Percentiles rank a stretch among this genome's conserved stretches.
These are phyloP conservation scores for barrel medic (Medicago truncatula) DNA, from an alignment of 306 rosid genomes.

Conservation along the genomic window MtrunA17r5.0-ANR NC_053046.1:43911501-43912000, in stretches of 20 bases:
- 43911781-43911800: conserved; percentile 74
- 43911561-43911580: conserved; percentile 87
- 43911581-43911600: conserved; percentile 95
- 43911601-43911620: conserved; percentile 96
- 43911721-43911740: conserved; percentile 61
- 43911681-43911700: conserved; percentile 90
- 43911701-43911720: conserved; percentile 48
- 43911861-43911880: conserved; percentile 48
- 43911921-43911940: conserved; percentile 88
- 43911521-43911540: conserved; percentile 32
- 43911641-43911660: conserved; percentile 79
- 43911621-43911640: conserved; percentile 95
- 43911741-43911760: conserved; percentile 58
- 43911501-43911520: conserved; percentile 1
- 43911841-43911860: conserved; percentile 36
- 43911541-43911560: conserved; percentile 91
- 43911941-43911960: conserved; percentile 79
- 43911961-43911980: conserved; percentile 98
- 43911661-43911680: conserved; percentile 90
- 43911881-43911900: conserved; percentile 68
- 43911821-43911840: conserved; percentile 55
- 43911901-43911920: conserved; percentile 82
- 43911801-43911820: conserved; percentile 71
- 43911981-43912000: conserved; percentile 69
- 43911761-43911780: conserved; percentile 89